Base-by-base conservation (phyloP, 2,329 filamentous ascomycete species). In the Beauveria caledonica region DNA sequence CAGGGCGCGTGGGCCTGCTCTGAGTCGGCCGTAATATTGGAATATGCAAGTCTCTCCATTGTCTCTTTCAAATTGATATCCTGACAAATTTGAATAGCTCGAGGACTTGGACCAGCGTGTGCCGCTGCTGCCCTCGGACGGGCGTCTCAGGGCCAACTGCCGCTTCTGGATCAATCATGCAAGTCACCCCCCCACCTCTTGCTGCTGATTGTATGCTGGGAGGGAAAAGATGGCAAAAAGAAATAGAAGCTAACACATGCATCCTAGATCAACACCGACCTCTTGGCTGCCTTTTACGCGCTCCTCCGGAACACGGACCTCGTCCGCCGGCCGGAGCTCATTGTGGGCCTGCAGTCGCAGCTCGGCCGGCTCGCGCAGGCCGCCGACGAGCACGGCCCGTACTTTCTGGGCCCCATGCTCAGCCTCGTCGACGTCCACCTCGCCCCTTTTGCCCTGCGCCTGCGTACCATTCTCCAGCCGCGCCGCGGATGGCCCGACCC, bases 151-250 rank as follows among this genome's bases (percentile, higher is more conserved):
- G 65, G 91, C 92, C 2, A 84, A 88, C 60, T 90, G 85, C 62
- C 84, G 91, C 48, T 74, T 94, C 10, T 96, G 91, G 91, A 81
- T 85, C 27, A 88, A 93, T 65, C 89, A 94, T 76, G 86, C 90
- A 74, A 72, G 82, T 58, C 45, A 11, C 2, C 23, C 33, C 42
- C 9, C n/a, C 17, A 23, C 10, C 48, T n/a, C 7, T 33, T 3
- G 4, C 10, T 21, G 4, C 25, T 29, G 13, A 9, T 9, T 25
- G 25, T 2, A 49, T 49, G 23, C 13, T 7, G 10, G 33, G 11
- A 15, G 33, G 19, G 23, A 33, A 9, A 29, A 33, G 17, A 33
- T n/a, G 2, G 11, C 33, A 10, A 11, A 19, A 11, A 13, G 3
- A 33, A 27, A 15, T 13, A 7, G 2, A 25, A 17, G 39, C 21